Percentiles rank a stretch among this genome's conserved stretches.
These are phyloP conservation scores for Neonectria magnoliae DNA, from an alignment of 2,329 filamentous ascomycete species.

Conservation along the genomic window DNA sequence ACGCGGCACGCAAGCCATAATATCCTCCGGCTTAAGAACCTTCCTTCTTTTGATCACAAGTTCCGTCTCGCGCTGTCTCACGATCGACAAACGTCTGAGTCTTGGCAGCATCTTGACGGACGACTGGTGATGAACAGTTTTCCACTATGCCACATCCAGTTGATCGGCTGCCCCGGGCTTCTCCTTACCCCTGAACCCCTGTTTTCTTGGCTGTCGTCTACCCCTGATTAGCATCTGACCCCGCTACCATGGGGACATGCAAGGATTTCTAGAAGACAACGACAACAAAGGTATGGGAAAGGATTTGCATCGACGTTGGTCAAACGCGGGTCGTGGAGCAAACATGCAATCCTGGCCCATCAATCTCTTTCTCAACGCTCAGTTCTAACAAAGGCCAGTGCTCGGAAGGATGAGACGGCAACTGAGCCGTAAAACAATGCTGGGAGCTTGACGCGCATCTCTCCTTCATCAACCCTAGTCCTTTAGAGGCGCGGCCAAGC, in stretches of 20 bases:
- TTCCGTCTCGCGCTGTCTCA: constrained; percentile 39
- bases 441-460: constrained; percentile 1
- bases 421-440: constrained; percentile 7
- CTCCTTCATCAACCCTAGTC: constrained; percentile 3
- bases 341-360: constrained; percentile 12
- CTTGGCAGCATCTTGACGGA: constrained; percentile 36
- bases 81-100: constrained; percentile 28
- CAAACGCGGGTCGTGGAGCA: constrained; percentile 10
- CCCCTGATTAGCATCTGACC: constrained; percentile 41
- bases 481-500: constrained; percentile 28
- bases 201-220: constrained; percentile 8
- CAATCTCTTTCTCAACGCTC: background rate
- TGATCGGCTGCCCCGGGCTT: constrained; percentile 33
- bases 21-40: constrained; percentile 17
- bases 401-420: constrained; percentile 23
- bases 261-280: constrained; percentile 29
- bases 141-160: constrained; percentile 37
- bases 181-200: constrained; percentile 32
- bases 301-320: constrained; percentile 12
- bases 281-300: constrained; percentile 16
- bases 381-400: constrained; percentile 11
- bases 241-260: constrained; percentile 30
- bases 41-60: constrained; percentile 26
- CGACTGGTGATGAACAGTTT: constrained; percentile 37
- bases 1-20: constrained; percentile 13